A percentile compares a stretch with the other conserved stretches of the same genome.
Evolutionary conservation across 371 early-diverging fungal species (phyloP).

Genomic region (Polyrhizophydium stewartii): DNA sequence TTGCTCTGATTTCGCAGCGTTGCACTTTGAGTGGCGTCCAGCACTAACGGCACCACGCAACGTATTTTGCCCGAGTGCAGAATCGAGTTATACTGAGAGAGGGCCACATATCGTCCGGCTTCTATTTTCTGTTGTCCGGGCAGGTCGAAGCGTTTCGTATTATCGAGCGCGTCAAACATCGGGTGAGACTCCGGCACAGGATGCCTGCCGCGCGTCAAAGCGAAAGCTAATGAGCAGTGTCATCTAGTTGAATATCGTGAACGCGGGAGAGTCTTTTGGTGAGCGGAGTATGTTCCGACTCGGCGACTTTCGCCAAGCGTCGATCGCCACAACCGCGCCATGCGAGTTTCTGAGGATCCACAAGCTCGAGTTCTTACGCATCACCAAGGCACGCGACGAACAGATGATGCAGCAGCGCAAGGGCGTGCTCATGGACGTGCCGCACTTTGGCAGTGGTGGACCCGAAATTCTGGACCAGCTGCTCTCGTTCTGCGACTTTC

Average conservation of each 20-base stretch:
- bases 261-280: constrained; percentile 21
- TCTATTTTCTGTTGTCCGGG: constrained; percentile 25
- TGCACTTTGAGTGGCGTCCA: too few species aligned
- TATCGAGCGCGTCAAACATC: constrained; percentile 4
- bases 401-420: not conserved
- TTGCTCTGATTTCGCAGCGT: too few species aligned
- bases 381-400: constrained; percentile 1
- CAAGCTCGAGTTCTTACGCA: constrained; percentile 4
- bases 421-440: constrained; percentile 6
- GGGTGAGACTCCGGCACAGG: too few species aligned
- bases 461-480: constrained; percentile 6
- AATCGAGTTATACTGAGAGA: not conserved
- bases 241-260: constrained; percentile 18
- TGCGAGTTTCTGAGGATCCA: constrained; percentile 12
- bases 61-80: not conserved
- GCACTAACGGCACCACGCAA: too few species aligned
- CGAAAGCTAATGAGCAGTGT: too few species aligned
- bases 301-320: constrained; percentile 8
- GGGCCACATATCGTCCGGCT: not conserved
- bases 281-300: not conserved
- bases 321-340: constrained; percentile 7
- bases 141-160: constrained; percentile 16
- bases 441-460: not conserved
- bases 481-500: constrained; percentile 8
- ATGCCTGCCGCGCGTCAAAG: too few species aligned